Evolutionary conservation across 495 filamentous ascomycete genomes (phyloP).

Genomic region (Acidomyces sp.): DNA sequence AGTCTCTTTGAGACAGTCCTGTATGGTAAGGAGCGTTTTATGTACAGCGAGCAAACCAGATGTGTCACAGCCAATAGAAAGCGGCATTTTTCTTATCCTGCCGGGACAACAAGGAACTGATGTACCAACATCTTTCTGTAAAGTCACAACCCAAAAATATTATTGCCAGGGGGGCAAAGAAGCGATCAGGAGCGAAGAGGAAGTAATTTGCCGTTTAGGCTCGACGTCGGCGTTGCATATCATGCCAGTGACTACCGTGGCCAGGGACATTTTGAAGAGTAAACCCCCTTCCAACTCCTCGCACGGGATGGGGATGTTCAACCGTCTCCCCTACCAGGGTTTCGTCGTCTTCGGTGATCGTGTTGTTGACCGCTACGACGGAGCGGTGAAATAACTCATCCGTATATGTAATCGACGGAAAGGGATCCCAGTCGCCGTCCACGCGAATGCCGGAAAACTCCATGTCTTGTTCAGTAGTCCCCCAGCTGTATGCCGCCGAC

Average conservation of each 20-base stretch:
- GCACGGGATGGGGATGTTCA: slow-evolving; percentile 1
- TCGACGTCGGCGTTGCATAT: neutral
- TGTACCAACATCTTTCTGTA: too few species aligned
- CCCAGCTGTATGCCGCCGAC: slow-evolving; percentile 37
- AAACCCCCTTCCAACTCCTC: neutral
- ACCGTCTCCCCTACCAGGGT: slow-evolving; percentile 21
- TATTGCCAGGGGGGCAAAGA: too few species aligned
- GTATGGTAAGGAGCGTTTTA: too few species aligned
- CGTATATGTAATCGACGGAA: slow-evolving; percentile 4
- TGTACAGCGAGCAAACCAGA: too few species aligned
- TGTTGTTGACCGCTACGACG: slow-evolving; percentile 41
- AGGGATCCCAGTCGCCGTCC: slow-evolving; percentile 23
- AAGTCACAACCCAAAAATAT: too few species aligned
- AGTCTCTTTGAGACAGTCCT: too few species aligned
- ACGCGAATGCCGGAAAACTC: slow-evolving; percentile 27
- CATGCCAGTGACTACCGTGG: slow-evolving; percentile 4
- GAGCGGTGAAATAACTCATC: slow-evolving; percentile 34
- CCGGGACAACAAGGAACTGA: too few species aligned
- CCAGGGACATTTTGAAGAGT: slow-evolving; percentile 1
- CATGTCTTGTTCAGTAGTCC: slow-evolving; percentile 43
- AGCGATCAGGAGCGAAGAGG: too few species aligned
- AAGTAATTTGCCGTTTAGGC: too few species aligned
- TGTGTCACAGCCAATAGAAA: too few species aligned
- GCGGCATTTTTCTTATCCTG: too few species aligned
- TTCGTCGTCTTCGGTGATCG: slow-evolving; percentile 31